Percentiles rank a stretch among this genome's conserved stretches.
Evolutionary conservation across 106 monocot species (phyloP).

Genomic region (Dendrobium nobile): DNA sequence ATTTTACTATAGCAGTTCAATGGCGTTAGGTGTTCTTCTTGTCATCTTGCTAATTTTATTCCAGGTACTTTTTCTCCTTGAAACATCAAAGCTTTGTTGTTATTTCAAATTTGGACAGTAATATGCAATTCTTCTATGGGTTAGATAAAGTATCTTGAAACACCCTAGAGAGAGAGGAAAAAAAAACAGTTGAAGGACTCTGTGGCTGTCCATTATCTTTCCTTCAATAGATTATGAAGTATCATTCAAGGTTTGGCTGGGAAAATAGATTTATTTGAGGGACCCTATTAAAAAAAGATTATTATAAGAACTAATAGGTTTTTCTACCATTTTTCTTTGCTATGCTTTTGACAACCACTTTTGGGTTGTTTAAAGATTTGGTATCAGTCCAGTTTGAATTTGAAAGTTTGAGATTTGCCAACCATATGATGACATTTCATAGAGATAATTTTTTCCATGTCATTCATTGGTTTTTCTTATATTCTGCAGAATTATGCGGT

Average conservation of each 20-base stretch:
- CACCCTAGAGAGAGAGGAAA: not conserved
- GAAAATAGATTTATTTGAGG: not conserved
- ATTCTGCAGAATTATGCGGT: conserved; percentile 1
- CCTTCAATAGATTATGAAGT: not conserved
- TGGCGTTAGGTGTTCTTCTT: conserved; percentile 76
- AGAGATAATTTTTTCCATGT: not conserved
- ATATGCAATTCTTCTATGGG: not conserved
- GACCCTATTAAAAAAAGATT: not conserved
- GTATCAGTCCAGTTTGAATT: not conserved
- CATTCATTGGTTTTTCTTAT: not conserved
- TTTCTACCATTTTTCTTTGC: not conserved
- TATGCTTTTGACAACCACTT: not conserved
- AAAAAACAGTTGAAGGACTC: not conserved
- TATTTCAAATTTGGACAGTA: not conserved
- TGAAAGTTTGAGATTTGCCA: not conserved
- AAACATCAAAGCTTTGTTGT: not conserved
- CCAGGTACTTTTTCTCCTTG: conserved; percentile 46
- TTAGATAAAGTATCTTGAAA: not conserved
- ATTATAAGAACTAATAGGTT: not conserved
- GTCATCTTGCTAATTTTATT: conserved; percentile 76
- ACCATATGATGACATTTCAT: not conserved
- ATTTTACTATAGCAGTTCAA: conserved; percentile 93
- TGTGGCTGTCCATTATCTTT: not conserved
- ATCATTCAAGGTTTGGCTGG: not conserved
- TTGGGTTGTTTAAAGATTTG: not conserved